A percentile compares a stretch with the other conserved stretches of the same genome.
Conservation (phyloP, 2,329 filamentous ascomycete species). For the Colletotrichum falcatum region DNA sequence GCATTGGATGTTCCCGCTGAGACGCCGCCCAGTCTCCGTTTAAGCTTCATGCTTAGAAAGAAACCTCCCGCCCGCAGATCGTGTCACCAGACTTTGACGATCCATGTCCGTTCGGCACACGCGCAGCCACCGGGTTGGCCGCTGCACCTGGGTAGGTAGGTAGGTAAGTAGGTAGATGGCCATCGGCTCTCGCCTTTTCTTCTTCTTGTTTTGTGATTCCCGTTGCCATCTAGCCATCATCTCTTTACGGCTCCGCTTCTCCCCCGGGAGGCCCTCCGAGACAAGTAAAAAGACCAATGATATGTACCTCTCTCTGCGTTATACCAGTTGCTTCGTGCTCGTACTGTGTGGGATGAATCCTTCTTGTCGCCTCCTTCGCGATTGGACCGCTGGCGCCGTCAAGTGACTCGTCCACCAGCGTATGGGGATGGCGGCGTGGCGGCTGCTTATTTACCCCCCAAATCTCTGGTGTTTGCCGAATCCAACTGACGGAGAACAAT, state of each 20-base stretch:
- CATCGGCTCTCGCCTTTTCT: not conserved
- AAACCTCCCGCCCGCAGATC: conserved; percentile 9
- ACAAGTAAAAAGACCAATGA: not conserved
- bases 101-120: conserved; percentile 21
- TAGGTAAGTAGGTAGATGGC: too few species aligned
- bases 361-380: not conserved
- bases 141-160: not conserved
- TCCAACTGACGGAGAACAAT: too few species aligned
- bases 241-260: not conserved
- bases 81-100: conserved; percentile 25
- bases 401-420: not conserved
- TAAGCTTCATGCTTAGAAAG: conserved; percentile 14
- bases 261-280: not conserved
- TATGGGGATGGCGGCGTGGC: not conserved
- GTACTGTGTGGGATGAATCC: not conserved
- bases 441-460: too few species aligned
- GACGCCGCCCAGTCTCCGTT: conserved; percentile 27
- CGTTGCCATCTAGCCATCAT: not conserved
- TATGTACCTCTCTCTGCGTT: too few species aligned
- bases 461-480: too few species aligned
- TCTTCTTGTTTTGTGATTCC: not conserved
- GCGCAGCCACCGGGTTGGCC: conserved; percentile 24
- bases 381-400: not conserved
- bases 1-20: conserved; percentile 12
- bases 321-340: not conserved